Conservation (phyloP, 1,139 yeast species). For the Candida frijolesensis region DNA sequence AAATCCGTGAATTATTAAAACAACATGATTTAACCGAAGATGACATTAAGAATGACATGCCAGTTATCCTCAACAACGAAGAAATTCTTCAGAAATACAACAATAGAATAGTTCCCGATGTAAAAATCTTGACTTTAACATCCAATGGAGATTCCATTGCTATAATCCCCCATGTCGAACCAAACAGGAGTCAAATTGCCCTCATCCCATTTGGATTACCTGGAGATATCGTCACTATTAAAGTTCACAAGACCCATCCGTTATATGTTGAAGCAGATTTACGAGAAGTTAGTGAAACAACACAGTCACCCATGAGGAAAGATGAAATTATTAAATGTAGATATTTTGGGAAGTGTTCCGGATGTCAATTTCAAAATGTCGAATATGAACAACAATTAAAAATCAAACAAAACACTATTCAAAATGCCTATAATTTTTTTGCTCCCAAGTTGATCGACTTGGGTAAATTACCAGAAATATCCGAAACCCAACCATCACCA, state of each 20-base stretch:
- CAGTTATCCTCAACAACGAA: conserved; percentile 61
- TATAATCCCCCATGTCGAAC: conserved; percentile 58
- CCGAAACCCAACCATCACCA: conserved; percentile 79
- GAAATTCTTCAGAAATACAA: conserved; percentile 47
- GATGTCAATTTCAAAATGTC: conserved; percentile 90
- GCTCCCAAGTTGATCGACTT: conserved; percentile 51
- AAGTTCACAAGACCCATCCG: conserved; percentile 79
- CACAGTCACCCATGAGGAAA: conserved; percentile 52
- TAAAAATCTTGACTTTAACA: conserved; percentile 57
- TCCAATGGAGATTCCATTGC: conserved; percentile 86
- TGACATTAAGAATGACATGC: conserved; percentile 64
- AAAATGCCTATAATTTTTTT: conserved; percentile 78
- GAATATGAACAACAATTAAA: conserved; percentile 70
- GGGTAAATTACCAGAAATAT: conserved; percentile 56
- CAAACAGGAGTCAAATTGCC: conserved; percentile 43
- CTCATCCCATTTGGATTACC: conserved; percentile 87
- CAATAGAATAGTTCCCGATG: conserved; percentile 61
- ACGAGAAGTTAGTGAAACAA: conserved; percentile 42
- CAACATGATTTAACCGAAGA: conserved; percentile 45
- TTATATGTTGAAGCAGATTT: conserved; percentile 76
- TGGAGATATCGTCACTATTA: conserved; percentile 74
- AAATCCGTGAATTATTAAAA: conserved; percentile 62
- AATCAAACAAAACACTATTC: conserved; percentile 73
- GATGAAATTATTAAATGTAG: conserved; percentile 47
- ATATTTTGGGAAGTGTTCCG: conserved; percentile 58